Base-by-base conservation (phyloP, 768 basidiomycete species). In the Royoungia palumana region DNA sequence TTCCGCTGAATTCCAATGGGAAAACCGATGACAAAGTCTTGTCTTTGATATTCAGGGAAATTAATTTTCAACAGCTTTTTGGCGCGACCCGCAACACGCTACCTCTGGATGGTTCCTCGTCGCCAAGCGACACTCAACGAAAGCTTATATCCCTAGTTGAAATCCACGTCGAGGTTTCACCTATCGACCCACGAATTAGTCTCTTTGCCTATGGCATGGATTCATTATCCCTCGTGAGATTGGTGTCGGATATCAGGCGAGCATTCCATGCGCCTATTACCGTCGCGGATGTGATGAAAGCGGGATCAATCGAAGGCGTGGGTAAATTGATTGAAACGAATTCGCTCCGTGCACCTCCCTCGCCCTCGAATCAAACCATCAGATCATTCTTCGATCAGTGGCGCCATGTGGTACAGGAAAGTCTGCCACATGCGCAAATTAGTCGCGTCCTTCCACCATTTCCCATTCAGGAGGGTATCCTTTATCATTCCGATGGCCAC, bases 391-490 rank as follows among this genome's bases (percentile, higher is more conserved):
- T 53, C 13, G 47, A 59, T 17, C 24, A 46, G 19, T 62, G 61
- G 61, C 40, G 51, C 28, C 47, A 38, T 12, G 47, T 52, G 35
- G 53, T 46, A 5, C 16, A 44, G 39, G 36, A 53, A 37, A 45
- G 37, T 27, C 12, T 50, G 13, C 41, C 51, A 2, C 46, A 36
- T 12, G 12, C 44, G 6, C 47, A 42, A 14, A 38, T 65, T 9
- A 51, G 38, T 30, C 46, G 41, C 12, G 53, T 68, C 46, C 72
- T 75, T 20, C 76, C 77, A 17, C 64, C 76, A 24, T 74, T 76
- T 44, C 64, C 75, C 17, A 64, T 77, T 13, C 76, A 78, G 49
- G 75, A 75, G 59, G 76, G 76, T 19, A 70, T 78, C 16, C 56
- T 78, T 42, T 69, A 71, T 41, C 67, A 72, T 30, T 73, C 75